Evolutionary conservation across 345 rosid species (phyloP), one percentile per base, ranked within the genome.

Genomic region (Adansonia digitata): DNA sequence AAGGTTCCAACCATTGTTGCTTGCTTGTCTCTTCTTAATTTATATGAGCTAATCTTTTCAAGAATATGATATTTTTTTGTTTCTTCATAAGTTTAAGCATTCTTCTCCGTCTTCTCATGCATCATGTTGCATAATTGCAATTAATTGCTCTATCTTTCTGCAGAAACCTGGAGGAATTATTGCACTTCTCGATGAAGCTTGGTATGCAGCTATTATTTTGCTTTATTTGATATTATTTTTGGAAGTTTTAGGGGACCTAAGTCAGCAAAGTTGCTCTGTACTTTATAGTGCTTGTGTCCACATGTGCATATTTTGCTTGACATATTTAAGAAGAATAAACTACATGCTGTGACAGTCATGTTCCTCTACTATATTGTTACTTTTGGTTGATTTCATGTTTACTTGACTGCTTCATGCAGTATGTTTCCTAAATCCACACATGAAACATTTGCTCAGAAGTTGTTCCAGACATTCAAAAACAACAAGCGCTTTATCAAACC

Each of bases 121-220:
- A n/a, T 74, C 56, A 77, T 72, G 76, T 49, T 27, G 35, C 66
- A 59, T 73, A 65, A 22, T 75, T 52, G 6, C 61, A 26, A 69
- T 7, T 12, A 53, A 57, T 65, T 51, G 12, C 59, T 56, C 40
- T 65, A 72, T 74, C 55, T 85, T 80, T 81, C 56, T 86, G 82
- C 90, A 95, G 99, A 95, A 91, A 87, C 99, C 99, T 74, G 99
- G 98, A 74, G 99, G 99, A 77, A 89, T 95, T 81, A 90, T 95
- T 81, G 90, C 99, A 66, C 99, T 95, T 82, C 85, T 95, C 35
- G 99, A 95, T 82, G 99, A 95, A 86, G 99, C 99, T 80, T 95
- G 98, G 98, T 95, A 89, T 51, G 88, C 77, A 70, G 72, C 76
- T 77, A 59, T 35, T 63, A 46, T 56, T 78, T 72, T 62, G 61